Conservation (phyloP, 2,329 filamentous ascomycete species). For the Monilinia polystroma region DNA sequence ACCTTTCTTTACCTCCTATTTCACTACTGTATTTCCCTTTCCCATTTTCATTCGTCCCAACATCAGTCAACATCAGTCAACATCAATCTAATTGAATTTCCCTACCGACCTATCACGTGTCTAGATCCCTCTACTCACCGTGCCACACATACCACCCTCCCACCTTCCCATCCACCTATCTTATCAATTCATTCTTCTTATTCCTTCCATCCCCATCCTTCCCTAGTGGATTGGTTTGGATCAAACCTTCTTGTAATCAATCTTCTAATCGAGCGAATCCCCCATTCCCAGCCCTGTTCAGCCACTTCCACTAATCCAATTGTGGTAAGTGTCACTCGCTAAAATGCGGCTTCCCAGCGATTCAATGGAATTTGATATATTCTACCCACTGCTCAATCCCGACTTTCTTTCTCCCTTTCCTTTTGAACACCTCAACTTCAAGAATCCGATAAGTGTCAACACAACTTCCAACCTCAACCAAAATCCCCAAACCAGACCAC, state of each 20-base stretch:
- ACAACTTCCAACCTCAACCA: slow-evolving; percentile 33
- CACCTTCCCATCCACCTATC: slow-evolving; percentile 21
- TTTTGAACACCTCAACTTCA: slow-evolving; percentile 33
- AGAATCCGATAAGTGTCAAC: slow-evolving; percentile 38
- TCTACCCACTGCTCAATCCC: slow-evolving; percentile 24
- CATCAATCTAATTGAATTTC: no score
- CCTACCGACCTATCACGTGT: no score
- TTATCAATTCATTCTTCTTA: not conserved
- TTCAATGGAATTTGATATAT: slow-evolving; percentile 31
- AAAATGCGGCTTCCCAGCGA: slow-evolving; percentile 27
- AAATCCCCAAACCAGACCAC: slow-evolving; percentile 47
- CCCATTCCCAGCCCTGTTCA: slow-evolving; percentile 19
- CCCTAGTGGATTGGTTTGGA: not conserved
- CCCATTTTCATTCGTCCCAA: no score
- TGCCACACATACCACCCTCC: slow-evolving; percentile 14
- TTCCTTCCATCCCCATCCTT: no score
- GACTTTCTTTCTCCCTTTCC: slow-evolving; percentile 34
- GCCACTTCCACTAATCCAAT: slow-evolving; percentile 18
- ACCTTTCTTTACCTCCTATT: no score
- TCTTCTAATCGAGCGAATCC: not conserved
- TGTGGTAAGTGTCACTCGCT: slow-evolving; percentile 28
- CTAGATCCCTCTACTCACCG: not conserved
- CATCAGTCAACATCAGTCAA: no score
- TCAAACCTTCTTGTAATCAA: not conserved
- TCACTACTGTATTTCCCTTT: no score